phyloP scores from a whole-genome alignment of 768 basidiomycete species.

The Collybiopsis confluens region DNA sequence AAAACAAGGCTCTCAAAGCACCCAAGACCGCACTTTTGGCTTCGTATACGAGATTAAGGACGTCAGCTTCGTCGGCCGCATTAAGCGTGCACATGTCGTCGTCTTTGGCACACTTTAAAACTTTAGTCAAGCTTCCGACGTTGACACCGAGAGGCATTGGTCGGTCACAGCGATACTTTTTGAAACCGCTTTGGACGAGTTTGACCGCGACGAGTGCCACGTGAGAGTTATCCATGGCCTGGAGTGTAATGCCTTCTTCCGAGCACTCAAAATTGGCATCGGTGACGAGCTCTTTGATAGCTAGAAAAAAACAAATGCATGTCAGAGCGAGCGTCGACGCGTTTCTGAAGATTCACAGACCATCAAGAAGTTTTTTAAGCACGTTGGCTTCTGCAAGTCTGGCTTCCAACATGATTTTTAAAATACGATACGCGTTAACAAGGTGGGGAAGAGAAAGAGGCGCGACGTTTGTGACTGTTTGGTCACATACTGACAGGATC shows the following conservation, averaged over 20 bases:
- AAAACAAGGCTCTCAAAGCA: background rate
- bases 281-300: constrained; percentile 95
- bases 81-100: constrained; percentile 90
- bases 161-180: constrained; percentile 88
- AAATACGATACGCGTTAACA: background rate
- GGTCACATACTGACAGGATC: background rate
- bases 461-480: background rate
- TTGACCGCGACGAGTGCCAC: constrained; percentile 93
- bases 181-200: constrained; percentile 76
- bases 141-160: constrained; percentile 91
- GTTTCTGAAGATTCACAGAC: constrained; percentile 38
- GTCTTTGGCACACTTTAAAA: constrained; percentile 95
- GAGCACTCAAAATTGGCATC: constrained; percentile 98
- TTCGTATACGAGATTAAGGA: constrained; percentile 86
- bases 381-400: constrained; percentile 82
- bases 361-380: constrained; percentile 90
- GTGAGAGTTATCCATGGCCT: constrained; percentile 99
- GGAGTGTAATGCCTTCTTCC: constrained; percentile 90
- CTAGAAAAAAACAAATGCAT: constrained; percentile 35
- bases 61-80: constrained; percentile 86
- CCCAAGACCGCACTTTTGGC: constrained; percentile 63
- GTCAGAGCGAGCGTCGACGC: background rate
- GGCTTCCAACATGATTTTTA: constrained; percentile 75
- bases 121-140: constrained; percentile 85
- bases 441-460: background rate